Percentiles rank a stretch among this genome's conserved stretches.
phyloP scores from a whole-genome alignment of 2,329 filamentous ascomycete genomes.

The Chaetomium globosum region DNA sequence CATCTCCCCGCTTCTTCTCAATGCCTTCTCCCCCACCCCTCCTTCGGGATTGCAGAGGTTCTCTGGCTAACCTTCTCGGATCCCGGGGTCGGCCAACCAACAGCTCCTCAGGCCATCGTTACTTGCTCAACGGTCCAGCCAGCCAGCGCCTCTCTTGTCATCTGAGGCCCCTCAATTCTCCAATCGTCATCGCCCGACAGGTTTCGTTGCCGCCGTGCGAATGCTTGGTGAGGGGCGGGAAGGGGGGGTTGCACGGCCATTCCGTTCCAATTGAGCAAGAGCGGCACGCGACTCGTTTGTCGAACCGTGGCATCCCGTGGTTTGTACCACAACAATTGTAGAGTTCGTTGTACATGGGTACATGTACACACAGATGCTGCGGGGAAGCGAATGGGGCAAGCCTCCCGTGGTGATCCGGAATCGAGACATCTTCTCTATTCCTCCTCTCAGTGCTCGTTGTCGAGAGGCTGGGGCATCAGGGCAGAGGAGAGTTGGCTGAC shows the following conservation, averaged over 20 bases:
- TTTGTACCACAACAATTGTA: neutral
- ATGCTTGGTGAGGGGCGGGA: neutral
- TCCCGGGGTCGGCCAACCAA: neutral
- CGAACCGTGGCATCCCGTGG: conserved; percentile 6
- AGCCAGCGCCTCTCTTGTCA: neutral
- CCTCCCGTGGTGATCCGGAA: neutral
- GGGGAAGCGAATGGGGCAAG: neutral
- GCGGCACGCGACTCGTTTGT: conserved; percentile 17
- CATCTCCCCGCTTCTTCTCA: neutral
- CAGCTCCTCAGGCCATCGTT: neutral
- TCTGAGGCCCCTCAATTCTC: conserved; percentile 3
- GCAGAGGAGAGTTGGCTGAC: neutral
- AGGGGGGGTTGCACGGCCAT: conserved; percentile 2
- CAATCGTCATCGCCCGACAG: neutral
- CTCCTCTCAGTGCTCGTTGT: neutral
- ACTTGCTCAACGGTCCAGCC: neutral
- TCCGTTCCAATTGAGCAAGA: conserved; percentile 9
- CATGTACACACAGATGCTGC: neutral
- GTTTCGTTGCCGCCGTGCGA: neutral
- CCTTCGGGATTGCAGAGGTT: neutral
- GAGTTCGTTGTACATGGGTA: neutral
- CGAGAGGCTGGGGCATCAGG: neutral
- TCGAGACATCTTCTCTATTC: neutral
- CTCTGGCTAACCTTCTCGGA: neutral
- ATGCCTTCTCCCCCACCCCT: neutral